These are phyloP conservation scores for Neurospora pannonica DNA, from an alignment of 495 filamentous ascomycete genomes.

Conservation along the genomic window DNA sequence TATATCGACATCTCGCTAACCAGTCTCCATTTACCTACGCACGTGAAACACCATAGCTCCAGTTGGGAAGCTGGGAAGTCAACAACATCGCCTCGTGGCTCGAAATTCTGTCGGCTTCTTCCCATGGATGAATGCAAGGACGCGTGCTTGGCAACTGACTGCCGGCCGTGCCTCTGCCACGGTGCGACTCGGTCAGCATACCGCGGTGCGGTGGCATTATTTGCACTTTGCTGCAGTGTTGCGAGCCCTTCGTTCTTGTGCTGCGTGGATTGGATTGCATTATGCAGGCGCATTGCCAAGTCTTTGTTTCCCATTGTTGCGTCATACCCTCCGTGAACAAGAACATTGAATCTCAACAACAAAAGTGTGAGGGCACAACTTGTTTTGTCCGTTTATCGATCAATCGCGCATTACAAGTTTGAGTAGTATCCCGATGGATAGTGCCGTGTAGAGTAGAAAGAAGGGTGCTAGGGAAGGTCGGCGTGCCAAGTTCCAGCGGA, in stretches of 20 bases:
- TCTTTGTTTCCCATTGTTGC: background rate
- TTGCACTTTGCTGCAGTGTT: background rate
- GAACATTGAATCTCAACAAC: background rate
- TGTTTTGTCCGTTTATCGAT: background rate
- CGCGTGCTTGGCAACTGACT: background rate
- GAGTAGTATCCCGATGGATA: background rate
- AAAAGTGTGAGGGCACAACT: background rate
- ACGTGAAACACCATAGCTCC: background rate
- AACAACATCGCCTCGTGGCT: background rate
- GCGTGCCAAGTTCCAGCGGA: conserved; percentile 1
- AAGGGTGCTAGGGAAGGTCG: background rate
- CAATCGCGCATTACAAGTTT: background rate
- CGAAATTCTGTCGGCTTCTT: background rate
- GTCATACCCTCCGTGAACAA: background rate
- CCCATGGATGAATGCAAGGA: background rate
- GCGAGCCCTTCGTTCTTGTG: background rate
- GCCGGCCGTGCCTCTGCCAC: background rate
- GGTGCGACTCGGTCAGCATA: background rate
- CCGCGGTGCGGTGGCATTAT: background rate
- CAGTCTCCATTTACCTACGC: background rate
- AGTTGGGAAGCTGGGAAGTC: background rate
- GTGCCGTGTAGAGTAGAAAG: background rate
- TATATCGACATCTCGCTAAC: background rate
- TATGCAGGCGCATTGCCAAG: background rate
- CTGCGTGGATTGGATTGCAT: background rate